Conservation (phyloP, 169 alveolate genomes). For the Ichthyophthirius multifiliis region DNA sequence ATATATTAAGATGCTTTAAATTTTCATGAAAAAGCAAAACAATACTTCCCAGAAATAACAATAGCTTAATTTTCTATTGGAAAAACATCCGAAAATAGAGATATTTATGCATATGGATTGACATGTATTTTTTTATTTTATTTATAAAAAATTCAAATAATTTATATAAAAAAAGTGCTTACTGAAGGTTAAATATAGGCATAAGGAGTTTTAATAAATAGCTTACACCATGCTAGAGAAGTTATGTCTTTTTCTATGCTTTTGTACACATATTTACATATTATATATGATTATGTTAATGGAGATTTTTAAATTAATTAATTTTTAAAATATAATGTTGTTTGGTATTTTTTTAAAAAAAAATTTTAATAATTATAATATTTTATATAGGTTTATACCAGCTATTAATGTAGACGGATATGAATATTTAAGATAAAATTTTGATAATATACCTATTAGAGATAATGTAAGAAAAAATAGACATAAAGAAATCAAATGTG, state of each 20-base stretch:
- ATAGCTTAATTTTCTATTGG: no score
- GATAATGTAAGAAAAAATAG: constrained; percentile 54
- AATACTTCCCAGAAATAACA: no score
- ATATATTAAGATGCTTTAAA: no score
- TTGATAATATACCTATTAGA: neutral
- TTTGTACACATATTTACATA: constrained; percentile 31
- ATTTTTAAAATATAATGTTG: neutral
- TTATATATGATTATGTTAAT: neutral
- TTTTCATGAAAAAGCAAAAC: no score
- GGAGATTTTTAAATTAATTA: neutral
- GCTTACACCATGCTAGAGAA: constrained; percentile 82
- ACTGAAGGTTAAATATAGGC: neutral
- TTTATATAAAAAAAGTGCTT: neutral
- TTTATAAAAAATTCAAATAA: neutral
- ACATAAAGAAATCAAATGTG: constrained; percentile 32
- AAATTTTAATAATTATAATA: no score
- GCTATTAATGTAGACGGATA: constrained; percentile 78
- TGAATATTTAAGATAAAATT: neutral
- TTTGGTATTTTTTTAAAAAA: constrained; percentile 1
- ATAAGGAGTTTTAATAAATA: constrained; percentile 51
- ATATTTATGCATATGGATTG: no score
- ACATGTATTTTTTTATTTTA: no score
- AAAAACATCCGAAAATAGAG: no score
- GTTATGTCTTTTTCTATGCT: constrained; percentile 65
- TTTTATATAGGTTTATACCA: no score